Evolutionary conservation across 2,329 filamentous ascomycete species (phyloP), one percentile per base, ranked within the genome.

Genomic region (Curvularia sp.): DNA sequence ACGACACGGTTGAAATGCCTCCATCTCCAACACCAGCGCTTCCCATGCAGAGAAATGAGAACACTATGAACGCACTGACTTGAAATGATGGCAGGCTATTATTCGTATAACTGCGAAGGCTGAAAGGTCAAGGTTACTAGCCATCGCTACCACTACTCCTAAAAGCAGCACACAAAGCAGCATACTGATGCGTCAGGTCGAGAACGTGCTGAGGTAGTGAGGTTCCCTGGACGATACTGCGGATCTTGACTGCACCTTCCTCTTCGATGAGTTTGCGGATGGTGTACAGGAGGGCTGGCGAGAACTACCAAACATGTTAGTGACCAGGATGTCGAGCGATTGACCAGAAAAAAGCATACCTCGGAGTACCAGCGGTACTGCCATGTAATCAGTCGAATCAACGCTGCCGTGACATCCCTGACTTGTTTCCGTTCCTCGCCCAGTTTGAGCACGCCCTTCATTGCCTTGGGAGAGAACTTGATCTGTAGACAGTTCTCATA

Each of bases 301-400:
- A 97, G 80, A 99, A 99, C 87, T 89, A 60, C 28, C 1, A 3
- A 9, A 13, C 15, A 7, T 20, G 48, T 64, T 55, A 63, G 63
- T 30, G 47, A 44, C 22, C 15, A 5, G 0, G 1, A 26, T 24
- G 1, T 1, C 13, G 30, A n/a, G 15, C 7, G n/a, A 12, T 12
- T 5, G 18, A 1, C 26, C 15, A 20, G 35, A n/a, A 46, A 24
- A 26, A 15, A 22, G 62, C 66, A 22, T 67, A 89, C 88, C 85
- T 99, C 95, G 56, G 93, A 97, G 81, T 99, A 99, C 95, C 95
- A 99, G 67, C 95, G 86, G 80, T 97, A 99, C 80, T 99, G 95
- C 95, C 95, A 99, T 12, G 94, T 95, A 33, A 98, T 92, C 42
- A 99, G 82, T 52, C 93, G 85, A 65, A 99, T 97, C 58, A 97